Base-by-base conservation (phyloP, 169 alveolate genomes). In the Cryptosporidium sp. region DNA sequence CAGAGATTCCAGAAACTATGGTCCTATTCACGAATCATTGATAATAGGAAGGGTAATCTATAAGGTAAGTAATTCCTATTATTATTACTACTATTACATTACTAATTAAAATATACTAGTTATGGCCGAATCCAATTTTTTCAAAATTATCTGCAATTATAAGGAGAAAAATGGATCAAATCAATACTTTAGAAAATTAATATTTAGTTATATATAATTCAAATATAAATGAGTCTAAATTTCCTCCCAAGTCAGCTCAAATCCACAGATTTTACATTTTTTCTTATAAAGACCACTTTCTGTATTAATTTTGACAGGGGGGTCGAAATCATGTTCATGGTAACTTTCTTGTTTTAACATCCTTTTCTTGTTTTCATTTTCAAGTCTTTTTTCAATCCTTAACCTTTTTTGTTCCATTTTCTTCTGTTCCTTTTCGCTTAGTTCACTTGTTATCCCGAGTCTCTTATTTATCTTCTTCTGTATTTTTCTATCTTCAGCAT, bases 1-100 rank as follows among this genome's bases (percentile, higher is more conserved):
- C 3, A 60, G 89, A 45, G 89, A 80, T 42, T 80, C 89, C 35
- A 80, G 89, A 80, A 69, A 80, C 48, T 80, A 80, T 39, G 89
- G 89, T 5, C 89, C 89, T 10, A 65, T 80, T 21, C 75, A 60
- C 52, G 53, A 65, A 29, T 65, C 89, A 9, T 61, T 80, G 89
- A 65, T 80, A 16, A 42, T 60, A 23, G 89, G 89, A 35, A 80
- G 62, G 42, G 67, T 80, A 7, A 8, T 80, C 12, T 80, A 21
- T 31, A 61, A 62, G 67, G 75, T 80, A 45, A 31, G 89, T 48
- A 18, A 65, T 10, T 33, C n/a, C 4, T n/a, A 10, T n/a, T 37
- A 65, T 3, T 44, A 33, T 44, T 70, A 21, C 12, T 70, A 45
- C 44, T 12, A 45, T 4, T 31, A 31, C 0, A 31, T 44, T 14